These are phyloP conservation scores for Coelastrella sp. DNA, from an alignment of 139 green algal species.

Conservation along the genomic window DNA sequence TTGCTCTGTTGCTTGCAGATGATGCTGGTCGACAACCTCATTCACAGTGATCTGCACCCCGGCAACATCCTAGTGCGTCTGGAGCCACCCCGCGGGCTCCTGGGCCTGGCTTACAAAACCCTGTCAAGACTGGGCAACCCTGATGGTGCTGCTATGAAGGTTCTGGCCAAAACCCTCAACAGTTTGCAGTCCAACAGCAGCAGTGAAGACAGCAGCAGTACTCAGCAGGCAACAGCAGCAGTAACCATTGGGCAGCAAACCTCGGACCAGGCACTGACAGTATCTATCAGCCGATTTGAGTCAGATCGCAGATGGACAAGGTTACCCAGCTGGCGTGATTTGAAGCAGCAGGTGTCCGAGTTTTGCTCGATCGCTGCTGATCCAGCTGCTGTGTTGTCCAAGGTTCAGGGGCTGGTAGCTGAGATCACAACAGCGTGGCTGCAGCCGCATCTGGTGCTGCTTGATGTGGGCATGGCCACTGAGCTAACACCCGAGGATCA, in stretches of 20 bases:
- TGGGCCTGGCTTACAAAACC: constrained; percentile 61
- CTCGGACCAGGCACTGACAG: neutral
- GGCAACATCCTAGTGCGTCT: constrained; percentile 93
- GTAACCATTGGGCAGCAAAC: neutral
- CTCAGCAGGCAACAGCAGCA: neutral
- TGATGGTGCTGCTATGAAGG: neutral
- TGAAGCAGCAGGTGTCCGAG: neutral
- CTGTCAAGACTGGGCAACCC: constrained; percentile 32
- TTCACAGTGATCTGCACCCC: constrained; percentile 93
- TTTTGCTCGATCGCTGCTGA: neutral
- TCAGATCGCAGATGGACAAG: neutral
- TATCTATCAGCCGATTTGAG: neutral
- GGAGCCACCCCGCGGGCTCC: constrained; percentile 61
- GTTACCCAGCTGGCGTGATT: neutral
- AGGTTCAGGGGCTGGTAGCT: neutral
- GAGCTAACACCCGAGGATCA: constrained; percentile 80
- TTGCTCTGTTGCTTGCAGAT: constrained; percentile 76
- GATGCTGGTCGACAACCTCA: constrained; percentile 97
- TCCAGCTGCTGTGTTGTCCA: neutral
- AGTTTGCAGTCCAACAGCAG: neutral
- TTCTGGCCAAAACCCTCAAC: neutral
- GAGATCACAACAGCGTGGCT: constrained; percentile 54
- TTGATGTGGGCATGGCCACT: constrained; percentile 94
- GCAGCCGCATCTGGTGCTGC: constrained; percentile 84
- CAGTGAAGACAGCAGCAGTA: constrained; percentile 14